Conservation (phyloP, 1,139 yeast genomes). For the Yamadazyma spencermartinsiae region DNA sequence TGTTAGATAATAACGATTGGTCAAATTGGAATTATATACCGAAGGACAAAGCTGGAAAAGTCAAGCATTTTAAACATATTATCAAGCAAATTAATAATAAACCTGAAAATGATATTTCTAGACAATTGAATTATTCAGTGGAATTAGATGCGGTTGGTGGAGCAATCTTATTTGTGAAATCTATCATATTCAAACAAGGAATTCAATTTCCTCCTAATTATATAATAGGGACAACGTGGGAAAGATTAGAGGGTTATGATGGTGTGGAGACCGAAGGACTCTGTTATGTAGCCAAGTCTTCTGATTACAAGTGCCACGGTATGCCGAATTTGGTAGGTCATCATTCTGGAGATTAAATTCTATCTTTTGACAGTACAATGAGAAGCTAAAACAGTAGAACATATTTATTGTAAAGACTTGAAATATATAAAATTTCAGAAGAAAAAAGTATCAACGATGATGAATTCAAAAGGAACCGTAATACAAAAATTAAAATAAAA, state of each 20-base stretch:
- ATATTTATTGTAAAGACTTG: not conserved
- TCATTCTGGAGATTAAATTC: slow-evolving; percentile 16
- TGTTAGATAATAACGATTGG: slow-evolving; percentile 34
- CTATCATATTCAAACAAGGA: slow-evolving; percentile 45
- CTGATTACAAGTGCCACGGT: slow-evolving; percentile 48
- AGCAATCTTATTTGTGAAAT: slow-evolving; percentile 44
- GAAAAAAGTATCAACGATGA: not conserved
- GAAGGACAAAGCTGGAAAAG: slow-evolving; percentile 27
- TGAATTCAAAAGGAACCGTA: not conserved
- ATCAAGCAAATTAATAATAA: slow-evolving; percentile 16
- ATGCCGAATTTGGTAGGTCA: slow-evolving; percentile 40
- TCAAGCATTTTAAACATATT: slow-evolving; percentile 34
- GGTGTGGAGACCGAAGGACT: slow-evolving; percentile 56
- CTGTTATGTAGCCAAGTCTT: slow-evolving; percentile 45
- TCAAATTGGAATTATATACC: slow-evolving; percentile 41
- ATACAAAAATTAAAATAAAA: not conserved
- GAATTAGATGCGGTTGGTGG: slow-evolving; percentile 52
- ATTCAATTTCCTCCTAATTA: slow-evolving; percentile 46
- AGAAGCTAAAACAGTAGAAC: not conserved
- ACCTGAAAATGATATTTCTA: slow-evolving; percentile 15
- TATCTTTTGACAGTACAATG: not conserved
- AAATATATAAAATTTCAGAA: not conserved
- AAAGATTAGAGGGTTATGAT: slow-evolving; percentile 48
- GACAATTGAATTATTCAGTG: slow-evolving; percentile 20
- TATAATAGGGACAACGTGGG: slow-evolving; percentile 50